These are phyloP conservation scores for Cyphellophora attinorum DNA, from an alignment of 2,329 filamentous ascomycete species.

Conservation along the genomic window DNA sequence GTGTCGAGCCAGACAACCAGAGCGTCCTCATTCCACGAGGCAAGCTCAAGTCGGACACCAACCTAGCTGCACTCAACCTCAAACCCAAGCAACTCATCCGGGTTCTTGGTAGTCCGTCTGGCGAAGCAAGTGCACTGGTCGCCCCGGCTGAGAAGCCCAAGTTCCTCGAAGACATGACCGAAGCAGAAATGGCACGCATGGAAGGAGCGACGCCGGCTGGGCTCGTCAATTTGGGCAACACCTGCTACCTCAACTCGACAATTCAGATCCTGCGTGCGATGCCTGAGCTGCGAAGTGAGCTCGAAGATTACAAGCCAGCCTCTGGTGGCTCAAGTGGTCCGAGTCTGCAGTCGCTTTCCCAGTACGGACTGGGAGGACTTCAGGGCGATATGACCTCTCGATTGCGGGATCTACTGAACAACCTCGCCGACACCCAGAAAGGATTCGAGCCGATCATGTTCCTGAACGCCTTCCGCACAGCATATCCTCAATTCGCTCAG, in stretches of 20 bases:
- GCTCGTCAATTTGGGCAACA: slow-evolving; percentile 87
- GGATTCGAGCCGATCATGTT: slow-evolving; percentile 79
- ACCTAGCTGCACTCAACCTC: slow-evolving; percentile 71
- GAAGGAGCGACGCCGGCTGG: slow-evolving; percentile 81
- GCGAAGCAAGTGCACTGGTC: slow-evolving; percentile 49
- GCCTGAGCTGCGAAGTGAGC: slow-evolving; percentile 77
- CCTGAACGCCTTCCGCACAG: slow-evolving; percentile 64
- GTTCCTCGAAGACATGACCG: slow-evolving; percentile 96
- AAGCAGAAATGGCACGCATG: slow-evolving; percentile 75
- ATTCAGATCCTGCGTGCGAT: slow-evolving; percentile 84
- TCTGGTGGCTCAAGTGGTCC: slow-evolving; percentile 18
- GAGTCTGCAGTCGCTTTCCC: slow-evolving; percentile 35
- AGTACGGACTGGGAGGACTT: slow-evolving; percentile 49
- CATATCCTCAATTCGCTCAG: slow-evolving; percentile 90
- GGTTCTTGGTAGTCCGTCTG: slow-evolving; percentile 84
- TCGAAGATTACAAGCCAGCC: slow-evolving; percentile 51
- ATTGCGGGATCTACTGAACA: slow-evolving; percentile 73
- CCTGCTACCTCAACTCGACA: slow-evolving; percentile 96
- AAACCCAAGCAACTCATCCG: slow-evolving; percentile 83
- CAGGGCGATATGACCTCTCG: slow-evolving; percentile 65
- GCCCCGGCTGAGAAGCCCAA: slow-evolving; percentile 70
- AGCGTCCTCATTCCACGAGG: slow-evolving; percentile 92
- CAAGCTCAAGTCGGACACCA: slow-evolving; percentile 90
- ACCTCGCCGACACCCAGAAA: slow-evolving; percentile 81
- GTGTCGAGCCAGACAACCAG: slow-evolving; percentile 90